Evolutionary conservation across 2,329 filamentous ascomycete genomes (phyloP), one percentile per base, ranked within the genome.

Genomic region (Epichloe elymi): DNA sequence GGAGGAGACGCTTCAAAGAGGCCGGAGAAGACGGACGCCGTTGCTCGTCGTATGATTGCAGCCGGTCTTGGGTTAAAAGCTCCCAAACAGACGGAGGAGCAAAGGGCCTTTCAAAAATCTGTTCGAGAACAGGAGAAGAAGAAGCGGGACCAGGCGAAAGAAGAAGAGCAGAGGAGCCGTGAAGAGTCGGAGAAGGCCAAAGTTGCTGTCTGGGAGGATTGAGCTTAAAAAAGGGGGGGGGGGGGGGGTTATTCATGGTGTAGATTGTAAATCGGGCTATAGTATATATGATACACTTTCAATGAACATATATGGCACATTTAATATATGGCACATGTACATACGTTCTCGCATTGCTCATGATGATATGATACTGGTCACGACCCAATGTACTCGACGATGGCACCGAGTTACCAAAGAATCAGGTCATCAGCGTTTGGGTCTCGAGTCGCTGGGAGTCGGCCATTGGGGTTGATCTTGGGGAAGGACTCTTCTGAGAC

Each of bases 1-100:
- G 56, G 60, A 33, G 62, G 60, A 14, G 57, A 59, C 5, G 35
- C 56, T 10, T 45, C 53, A 3, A 57, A 59, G 51, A 72, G 86
- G 39, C 91, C 89, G 0, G 90, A 95, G 69, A 98, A 95, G 74
- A 94, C 90, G 55, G 94, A 94, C 54, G 88, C 89, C 0, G 88
- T 95, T 39, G 93, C 93, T 5, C 80, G 86, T 55, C 76, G 93
- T 53, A 76, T 98, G 79, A 97, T 98, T 64, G 89, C 88, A 0
- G 86, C 86, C 3, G 89, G 87, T 0, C 70, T 97, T 57, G 93
- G 93, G 1, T 79, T 96, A 50, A 81, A 83, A 61, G 81, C 83
- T 36, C 88, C 88, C 35, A 85, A 80, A 70, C 79, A 83, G 65
- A 96, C 88, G 1, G 88, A 94, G 55, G 90, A 96, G 69, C 86